Evolutionary conservation across 2,329 filamentous ascomycete genomes (phyloP).

Genomic region (Trichophyton equinum): DNA sequence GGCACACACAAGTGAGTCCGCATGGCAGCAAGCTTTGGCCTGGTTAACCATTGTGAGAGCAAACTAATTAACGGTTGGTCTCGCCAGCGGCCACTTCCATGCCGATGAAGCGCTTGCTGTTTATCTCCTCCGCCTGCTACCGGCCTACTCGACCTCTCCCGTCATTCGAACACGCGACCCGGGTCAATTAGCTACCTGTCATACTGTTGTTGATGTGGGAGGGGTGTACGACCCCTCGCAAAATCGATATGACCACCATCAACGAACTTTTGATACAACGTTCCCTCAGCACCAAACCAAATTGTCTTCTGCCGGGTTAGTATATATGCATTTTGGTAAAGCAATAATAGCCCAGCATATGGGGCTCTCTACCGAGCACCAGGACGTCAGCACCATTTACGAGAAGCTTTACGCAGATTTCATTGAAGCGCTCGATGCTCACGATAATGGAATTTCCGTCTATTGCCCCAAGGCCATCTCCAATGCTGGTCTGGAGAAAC

Average conservation of each 20-base stretch:
- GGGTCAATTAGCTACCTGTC: constrained; percentile 61
- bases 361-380: constrained; percentile 45
- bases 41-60: too few species aligned
- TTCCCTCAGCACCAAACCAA: constrained; percentile 79
- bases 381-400: constrained; percentile 64
- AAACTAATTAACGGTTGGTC: background rate
- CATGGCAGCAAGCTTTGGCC: background rate
- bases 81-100: constrained; percentile 74
- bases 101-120: constrained; percentile 96
- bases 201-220: constrained; percentile 96
- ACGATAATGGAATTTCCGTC: constrained; percentile 84
- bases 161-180: constrained; percentile 85
- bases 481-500: constrained; percentile 63
- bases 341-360: constrained; percentile 62
- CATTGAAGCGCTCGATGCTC: constrained; percentile 89
- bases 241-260: constrained; percentile 92
- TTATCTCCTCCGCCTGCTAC: constrained; percentile 83
- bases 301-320: constrained; percentile 83
- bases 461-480: constrained; percentile 62
- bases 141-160: constrained; percentile 58
- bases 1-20: constrained; percentile 67
- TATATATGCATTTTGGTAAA: constrained; percentile 90
- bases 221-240: constrained; percentile 70
- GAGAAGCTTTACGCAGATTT: constrained; percentile 86
- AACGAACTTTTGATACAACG: constrained; percentile 73